Conservation (phyloP, 805 yeast genomes). For the Hagleromyces aurorensis region DNA sequence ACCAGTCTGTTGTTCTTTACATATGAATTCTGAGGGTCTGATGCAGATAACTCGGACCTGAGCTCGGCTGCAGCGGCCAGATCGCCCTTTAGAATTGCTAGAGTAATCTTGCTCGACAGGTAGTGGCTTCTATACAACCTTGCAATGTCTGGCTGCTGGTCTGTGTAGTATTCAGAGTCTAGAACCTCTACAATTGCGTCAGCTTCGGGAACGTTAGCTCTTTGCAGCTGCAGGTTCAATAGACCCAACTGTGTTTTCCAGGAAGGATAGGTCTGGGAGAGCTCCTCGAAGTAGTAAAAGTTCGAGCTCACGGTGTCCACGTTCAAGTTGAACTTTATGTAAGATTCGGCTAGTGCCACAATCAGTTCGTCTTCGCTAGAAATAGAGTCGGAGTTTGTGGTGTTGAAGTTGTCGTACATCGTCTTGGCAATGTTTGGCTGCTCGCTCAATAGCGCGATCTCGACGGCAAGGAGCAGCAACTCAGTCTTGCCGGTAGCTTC, state of each 20-base stretch:
- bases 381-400: constrained; percentile 39
- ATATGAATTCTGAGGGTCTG: constrained; percentile 51
- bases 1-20: constrained; percentile 55
- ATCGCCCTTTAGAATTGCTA: constrained; percentile 47
- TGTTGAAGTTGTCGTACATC: constrained; percentile 35
- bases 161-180: constrained; percentile 35
- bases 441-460: constrained; percentile 35
- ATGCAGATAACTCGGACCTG: constrained; percentile 37
- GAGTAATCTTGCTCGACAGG: constrained; percentile 58
- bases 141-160: constrained; percentile 25
- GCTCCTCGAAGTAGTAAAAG: constrained; percentile 72
- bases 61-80: constrained; percentile 38
- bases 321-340: constrained; percentile 42
- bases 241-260: constrained; percentile 52
- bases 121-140: constrained; percentile 37
- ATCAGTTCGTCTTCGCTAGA: constrained; percentile 58
- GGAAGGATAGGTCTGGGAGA: constrained; percentile 46
- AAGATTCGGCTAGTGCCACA: constrained; percentile 72
- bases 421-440: constrained; percentile 41
- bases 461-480: constrained; percentile 34
- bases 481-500: constrained; percentile 33
- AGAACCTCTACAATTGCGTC: constrained; percentile 48
- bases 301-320: constrained; percentile 34
- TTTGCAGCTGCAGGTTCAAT: constrained; percentile 67
- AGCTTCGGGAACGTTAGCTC: constrained; percentile 78